Evolutionary conservation across 2,329 filamentous ascomycete genomes (phyloP).

Genomic region (Aureobasidium lini): DNA sequence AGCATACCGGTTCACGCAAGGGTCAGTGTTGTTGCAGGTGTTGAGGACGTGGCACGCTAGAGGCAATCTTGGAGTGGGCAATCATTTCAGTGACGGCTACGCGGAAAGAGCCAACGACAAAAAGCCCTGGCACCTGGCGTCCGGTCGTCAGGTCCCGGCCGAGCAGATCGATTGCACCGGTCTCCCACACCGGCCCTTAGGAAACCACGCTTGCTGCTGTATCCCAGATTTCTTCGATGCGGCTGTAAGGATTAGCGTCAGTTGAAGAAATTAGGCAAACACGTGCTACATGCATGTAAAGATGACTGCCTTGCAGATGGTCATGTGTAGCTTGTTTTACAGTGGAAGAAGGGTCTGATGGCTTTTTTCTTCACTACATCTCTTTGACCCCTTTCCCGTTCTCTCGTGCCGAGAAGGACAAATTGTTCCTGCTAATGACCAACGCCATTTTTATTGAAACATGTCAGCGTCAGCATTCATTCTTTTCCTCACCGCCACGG

Average conservation of each 20-base stretch:
- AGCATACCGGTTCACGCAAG: background rate
- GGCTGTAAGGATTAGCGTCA: background rate
- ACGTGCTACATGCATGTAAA: conserved; percentile 9
- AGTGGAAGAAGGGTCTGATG: background rate
- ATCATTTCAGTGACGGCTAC: conserved; percentile 8
- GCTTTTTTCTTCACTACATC: background rate
- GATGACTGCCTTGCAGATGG: conserved; percentile 1
- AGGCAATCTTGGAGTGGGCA: background rate
- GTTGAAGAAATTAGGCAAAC: background rate
- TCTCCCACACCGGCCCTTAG: background rate
- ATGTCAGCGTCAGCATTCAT: conserved; percentile 2
- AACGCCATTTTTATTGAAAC: background rate
- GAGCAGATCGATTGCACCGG: background rate
- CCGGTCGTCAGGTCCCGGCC: background rate
- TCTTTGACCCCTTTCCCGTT: background rate
- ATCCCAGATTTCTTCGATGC: background rate
- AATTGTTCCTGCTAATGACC: background rate
- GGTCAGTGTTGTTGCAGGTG: background rate
- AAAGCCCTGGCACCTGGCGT: background rate
- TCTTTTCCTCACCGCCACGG: background rate
- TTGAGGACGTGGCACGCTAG: background rate
- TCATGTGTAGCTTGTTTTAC: conserved; percentile 2
- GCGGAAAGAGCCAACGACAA: background rate
- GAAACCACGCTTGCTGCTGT: background rate
- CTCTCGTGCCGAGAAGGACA: background rate